Evolutionary conservation across 352 stramenopile species (phyloP), one percentile per base, ranked within the genome.

Genomic region (Phytophthora ohioensis): DNA sequence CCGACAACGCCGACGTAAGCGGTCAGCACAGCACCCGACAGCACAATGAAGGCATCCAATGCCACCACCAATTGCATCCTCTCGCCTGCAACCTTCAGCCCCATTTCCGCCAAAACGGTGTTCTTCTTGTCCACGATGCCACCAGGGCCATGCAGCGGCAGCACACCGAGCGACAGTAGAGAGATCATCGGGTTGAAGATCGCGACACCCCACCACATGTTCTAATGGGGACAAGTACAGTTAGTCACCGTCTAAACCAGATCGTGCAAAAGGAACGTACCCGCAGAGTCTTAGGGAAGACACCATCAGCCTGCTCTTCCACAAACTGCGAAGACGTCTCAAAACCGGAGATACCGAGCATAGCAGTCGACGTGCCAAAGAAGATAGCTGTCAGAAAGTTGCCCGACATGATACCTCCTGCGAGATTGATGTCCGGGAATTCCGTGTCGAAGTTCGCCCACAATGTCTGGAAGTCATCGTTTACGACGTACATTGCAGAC

Each of bases 321-420:
- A 98, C 92, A 79, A 98, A 98, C 76, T 98, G 94, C 27, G 92
- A 97, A 45, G 90, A 97, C 4, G 91, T 97, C 75, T 98, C 95
- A 59, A 98, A 98, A 21, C 95, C 95, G 15, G 90, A 98, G 70
- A 98, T 97, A 51, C 95, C 95, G 12, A 98, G 89, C 91, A 98
- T 98, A n/a, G 94, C 94, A 5, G 88, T 93, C 4, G 87, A 97
- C 48, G 91, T 95, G 56, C 93, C 93, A 56, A 98, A 98, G 73
- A 97, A 97, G 38, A 97, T 69, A 3, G 91, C 91, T n/a, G 88
- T 95, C 47, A 93, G 79, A 32, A 95, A 71, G 66, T 94, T 94
- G 21, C 88, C 90, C 48, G 80, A 82, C 34, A 97, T 83, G 38
- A 85, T 91, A 48, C 87, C 76, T 34, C 89, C 89, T 2, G 89